A percentile compares a stretch with the other conserved stretches of the same genome.
Conservation (phyloP, 805 yeast genomes). For the Komagataella kurtzmanii region DNA sequence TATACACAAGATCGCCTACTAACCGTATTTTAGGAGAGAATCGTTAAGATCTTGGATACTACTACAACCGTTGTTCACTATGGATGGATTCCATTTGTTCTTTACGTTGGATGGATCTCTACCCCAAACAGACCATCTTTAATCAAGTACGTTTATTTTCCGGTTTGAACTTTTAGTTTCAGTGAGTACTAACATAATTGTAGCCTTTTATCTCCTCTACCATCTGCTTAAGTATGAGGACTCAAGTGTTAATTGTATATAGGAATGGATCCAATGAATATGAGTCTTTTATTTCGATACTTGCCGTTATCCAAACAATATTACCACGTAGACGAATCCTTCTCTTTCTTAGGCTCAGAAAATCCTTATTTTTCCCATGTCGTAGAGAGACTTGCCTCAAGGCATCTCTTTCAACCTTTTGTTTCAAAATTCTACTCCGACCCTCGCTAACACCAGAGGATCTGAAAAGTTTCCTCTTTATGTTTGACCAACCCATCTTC, state of each 20-base stretch:
- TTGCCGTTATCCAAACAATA: background rate
- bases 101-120: constrained; percentile 81
- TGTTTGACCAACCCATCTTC: background rate
- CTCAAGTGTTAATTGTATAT: background rate
- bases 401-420: background rate
- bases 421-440: background rate
- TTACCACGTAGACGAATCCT: background rate
- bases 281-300: background rate
- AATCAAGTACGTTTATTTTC: constrained; percentile 24
- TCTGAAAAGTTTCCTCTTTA: background rate
- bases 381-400: background rate
- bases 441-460: background rate
- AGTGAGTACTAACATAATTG: background rate
- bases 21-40: constrained; percentile 52
- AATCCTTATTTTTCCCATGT: background rate
- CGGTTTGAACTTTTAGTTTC: background rate
- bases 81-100: constrained; percentile 92
- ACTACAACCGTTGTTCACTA: constrained; percentile 85
- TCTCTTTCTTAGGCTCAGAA: background rate
- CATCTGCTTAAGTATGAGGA: constrained; percentile 37
- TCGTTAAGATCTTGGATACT: constrained; percentile 67
- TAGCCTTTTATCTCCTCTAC: constrained; percentile 65
- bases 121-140: constrained; percentile 77
- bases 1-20: constrained; percentile 12
- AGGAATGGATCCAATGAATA: background rate